Percentiles rank a stretch among this genome's conserved stretches.
phyloP scores from a whole-genome alignment of 345 rosid species.

The Noccaea caerulescens region DNA sequence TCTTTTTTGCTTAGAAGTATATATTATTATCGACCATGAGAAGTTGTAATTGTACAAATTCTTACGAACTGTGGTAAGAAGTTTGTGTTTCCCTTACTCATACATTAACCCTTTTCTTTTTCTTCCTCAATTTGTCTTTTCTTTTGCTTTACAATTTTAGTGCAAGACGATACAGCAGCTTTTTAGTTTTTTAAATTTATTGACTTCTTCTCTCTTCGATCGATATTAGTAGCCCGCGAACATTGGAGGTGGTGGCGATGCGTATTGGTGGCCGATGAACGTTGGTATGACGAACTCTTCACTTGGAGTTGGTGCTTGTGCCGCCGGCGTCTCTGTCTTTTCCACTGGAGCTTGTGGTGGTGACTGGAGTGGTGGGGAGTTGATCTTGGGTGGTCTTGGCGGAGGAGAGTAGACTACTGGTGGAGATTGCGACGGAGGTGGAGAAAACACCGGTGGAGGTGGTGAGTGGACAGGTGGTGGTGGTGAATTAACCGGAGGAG shows the following conservation, averaged over 20 bases:
- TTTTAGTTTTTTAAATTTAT: background rate
- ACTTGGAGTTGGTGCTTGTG: constrained; percentile 41
- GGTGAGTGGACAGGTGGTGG: constrained; percentile 32
- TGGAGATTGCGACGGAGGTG: constrained; percentile 37
- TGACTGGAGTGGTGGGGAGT: constrained; percentile 33
- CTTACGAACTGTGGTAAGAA: constrained; percentile 6
- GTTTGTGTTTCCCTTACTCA: constrained; percentile 3
- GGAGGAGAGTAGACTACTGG: constrained; percentile 38
- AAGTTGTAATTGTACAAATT: constrained; percentile 34
- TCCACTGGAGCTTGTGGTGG: constrained; percentile 36
- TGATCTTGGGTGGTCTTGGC: constrained; percentile 25
- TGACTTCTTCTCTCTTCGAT: constrained; percentile 8
- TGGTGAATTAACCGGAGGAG: constrained; percentile 39
- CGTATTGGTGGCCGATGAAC: constrained; percentile 64
- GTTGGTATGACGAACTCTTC: constrained; percentile 55
- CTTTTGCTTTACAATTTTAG: constrained; percentile 1
- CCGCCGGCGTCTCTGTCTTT: constrained; percentile 13
- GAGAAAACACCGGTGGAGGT: constrained; percentile 32
- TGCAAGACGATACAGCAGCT: constrained; percentile 19
- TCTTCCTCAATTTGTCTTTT: constrained; percentile 28
- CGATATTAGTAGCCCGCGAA: constrained; percentile 62
- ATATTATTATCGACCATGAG: constrained; percentile 17
- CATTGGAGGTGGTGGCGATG: constrained; percentile 87
- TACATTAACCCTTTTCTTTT: constrained; percentile 24
- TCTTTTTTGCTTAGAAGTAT: constrained; percentile 20